Conservation (phyloP, 805 yeast species). For the Cyberlindnera sargentensis region DNA sequence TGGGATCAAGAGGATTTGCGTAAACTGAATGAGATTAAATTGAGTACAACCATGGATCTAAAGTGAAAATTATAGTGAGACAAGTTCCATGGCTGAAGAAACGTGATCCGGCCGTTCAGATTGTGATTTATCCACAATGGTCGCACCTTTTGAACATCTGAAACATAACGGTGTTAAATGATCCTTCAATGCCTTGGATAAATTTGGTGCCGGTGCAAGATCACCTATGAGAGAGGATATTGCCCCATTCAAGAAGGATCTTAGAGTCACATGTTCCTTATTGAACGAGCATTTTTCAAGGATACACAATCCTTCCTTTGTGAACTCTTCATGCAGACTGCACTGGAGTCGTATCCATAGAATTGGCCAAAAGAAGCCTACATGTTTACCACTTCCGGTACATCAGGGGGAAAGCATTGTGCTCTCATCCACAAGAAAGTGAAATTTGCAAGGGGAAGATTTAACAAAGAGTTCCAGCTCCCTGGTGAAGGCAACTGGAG, state of each 20-base stretch:
- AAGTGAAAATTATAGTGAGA: constrained; percentile 74
- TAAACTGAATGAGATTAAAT: constrained; percentile 37
- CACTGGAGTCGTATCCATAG: constrained; percentile 89
- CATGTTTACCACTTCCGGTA: constrained; percentile 74
- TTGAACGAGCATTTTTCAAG: constrained; percentile 79
- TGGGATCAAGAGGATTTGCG: constrained; percentile 34
- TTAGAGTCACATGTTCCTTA: constrained; percentile 71
- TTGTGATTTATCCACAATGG: constrained; percentile 89
- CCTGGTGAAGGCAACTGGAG: constrained; percentile 47
- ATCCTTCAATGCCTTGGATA: constrained; percentile 27
- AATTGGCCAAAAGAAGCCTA: constrained; percentile 80
- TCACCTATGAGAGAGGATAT: constrained; percentile 28
- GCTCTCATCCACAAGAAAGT: constrained; percentile 53
- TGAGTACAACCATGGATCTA: constrained; percentile 67
- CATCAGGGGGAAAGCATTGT: constrained; percentile 90
- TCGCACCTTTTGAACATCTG: constrained; percentile 61
- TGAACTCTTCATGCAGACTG: constrained; percentile 86
- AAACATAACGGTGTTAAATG: constrained; percentile 50
- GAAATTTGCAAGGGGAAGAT: constrained; percentile 51
- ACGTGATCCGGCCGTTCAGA: constrained; percentile 49
- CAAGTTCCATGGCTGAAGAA: constrained; percentile 59
- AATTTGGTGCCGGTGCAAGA: not conserved
- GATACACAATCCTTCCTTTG: constrained; percentile 90
- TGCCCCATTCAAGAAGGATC: constrained; percentile 52
- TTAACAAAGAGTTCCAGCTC: constrained; percentile 44